Evolutionary conservation across 2,329 filamentous ascomycete genomes (phyloP).

Genomic region (Alternaria gansuensis): DNA sequence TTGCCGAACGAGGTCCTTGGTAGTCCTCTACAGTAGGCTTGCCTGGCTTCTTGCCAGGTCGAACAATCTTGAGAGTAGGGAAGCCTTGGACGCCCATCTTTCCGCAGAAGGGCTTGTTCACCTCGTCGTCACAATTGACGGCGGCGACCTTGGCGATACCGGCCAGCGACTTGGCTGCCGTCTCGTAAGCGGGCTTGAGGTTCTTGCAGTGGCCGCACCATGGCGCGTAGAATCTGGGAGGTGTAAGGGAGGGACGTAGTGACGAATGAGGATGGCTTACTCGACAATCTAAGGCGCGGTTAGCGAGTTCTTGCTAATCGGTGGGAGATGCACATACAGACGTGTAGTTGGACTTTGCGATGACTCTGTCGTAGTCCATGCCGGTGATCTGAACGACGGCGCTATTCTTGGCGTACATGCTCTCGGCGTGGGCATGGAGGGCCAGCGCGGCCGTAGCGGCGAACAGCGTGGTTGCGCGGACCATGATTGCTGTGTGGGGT

Average conservation of each 20-base stretch:
- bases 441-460: conserved; percentile 70
- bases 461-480: conserved; percentile 52
- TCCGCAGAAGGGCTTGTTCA: conserved; percentile 88
- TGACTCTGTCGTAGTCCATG: conserved; percentile 81
- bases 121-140: conserved; percentile 91
- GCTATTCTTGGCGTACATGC: conserved; percentile 85
- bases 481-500: conserved; percentile 38
- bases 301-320: conserved; percentile 4
- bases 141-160: conserved; percentile 94
- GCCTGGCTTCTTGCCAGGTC: conserved; percentile 80
- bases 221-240: conserved; percentile 89
- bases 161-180: conserved; percentile 86
- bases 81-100: conserved; percentile 91
- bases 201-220: conserved; percentile 99
- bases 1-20: conserved; percentile 81
- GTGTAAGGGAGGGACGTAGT: conserved; percentile 15
- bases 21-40: conserved; percentile 91
- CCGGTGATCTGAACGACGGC: conserved; percentile 83
- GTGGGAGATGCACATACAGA: conserved; percentile 68
- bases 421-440: conserved; percentile 72
- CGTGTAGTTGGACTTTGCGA: conserved; percentile 89
- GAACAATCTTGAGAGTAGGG: conserved; percentile 93
- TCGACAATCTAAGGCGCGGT: conserved; percentile 50
- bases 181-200: conserved; percentile 94
- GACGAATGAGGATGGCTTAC: conserved; percentile 36